These are phyloP conservation scores for Vinca minor DNA, from an alignment of 257 asterid genomes.

Conservation along the genomic window DNA sequence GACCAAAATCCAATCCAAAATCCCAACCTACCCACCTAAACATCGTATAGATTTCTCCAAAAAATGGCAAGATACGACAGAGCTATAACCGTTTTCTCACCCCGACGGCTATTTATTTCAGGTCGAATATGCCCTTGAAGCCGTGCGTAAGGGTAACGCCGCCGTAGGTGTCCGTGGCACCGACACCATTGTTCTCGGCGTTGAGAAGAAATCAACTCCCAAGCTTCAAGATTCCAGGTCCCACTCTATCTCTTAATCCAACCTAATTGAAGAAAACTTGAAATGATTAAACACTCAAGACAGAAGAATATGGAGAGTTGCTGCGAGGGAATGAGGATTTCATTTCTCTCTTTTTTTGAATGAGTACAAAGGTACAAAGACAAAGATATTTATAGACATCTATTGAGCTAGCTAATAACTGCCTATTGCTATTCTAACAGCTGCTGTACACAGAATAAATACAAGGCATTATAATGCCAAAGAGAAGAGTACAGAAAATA, in stretches of 20 bases:
- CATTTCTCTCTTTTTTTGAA: too few relatives aligned
- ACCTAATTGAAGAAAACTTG: too few relatives aligned
- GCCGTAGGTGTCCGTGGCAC: conserved; percentile 92
- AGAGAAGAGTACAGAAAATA: too few relatives aligned
- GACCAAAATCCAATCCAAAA: background rate
- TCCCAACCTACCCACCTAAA: background rate
- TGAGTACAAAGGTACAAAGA: too few relatives aligned
- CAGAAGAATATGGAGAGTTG: too few relatives aligned
- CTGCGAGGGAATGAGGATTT: too few relatives aligned
- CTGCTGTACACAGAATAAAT: too few relatives aligned
- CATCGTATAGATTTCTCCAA: background rate
- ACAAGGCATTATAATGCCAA: too few relatives aligned
- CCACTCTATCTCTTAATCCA: background rate
- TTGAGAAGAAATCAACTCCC: conserved; percentile 91
- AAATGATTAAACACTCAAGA: too few relatives aligned
- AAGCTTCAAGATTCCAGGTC: conserved; percentile 61
- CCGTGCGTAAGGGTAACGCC: conserved; percentile 95
- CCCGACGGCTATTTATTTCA: conserved; percentile 96
- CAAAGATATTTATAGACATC: too few relatives aligned
- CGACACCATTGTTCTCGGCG: conserved; percentile 84
- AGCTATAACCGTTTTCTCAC: conserved; percentile 91
- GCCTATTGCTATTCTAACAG: too few relatives aligned
- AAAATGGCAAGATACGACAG: conserved; percentile 57
- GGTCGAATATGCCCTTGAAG: conserved; percentile 97
- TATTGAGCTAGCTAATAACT: too few relatives aligned